Conservation (phyloP, 805 yeast genomes). For the Myxozyma kluyveri region DNA sequence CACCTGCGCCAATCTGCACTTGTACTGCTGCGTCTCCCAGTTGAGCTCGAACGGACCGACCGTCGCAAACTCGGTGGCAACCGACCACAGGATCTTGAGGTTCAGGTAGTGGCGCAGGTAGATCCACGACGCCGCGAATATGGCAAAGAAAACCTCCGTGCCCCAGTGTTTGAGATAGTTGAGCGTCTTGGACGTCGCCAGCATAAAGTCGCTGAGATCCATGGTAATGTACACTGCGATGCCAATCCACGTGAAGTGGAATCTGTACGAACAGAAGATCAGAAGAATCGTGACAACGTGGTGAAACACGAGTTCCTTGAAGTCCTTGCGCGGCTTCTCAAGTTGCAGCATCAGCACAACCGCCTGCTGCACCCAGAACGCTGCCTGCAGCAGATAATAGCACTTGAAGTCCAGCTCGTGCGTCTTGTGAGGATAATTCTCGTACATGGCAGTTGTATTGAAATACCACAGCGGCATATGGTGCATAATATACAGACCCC, state of each 20-base stretch:
- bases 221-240: slow-evolving; percentile 84
- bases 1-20: slow-evolving; percentile 92
- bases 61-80: slow-evolving; percentile 74
- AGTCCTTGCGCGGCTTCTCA: slow-evolving; percentile 95
- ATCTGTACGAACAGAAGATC: slow-evolving; percentile 82
- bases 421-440: slow-evolving; percentile 75
- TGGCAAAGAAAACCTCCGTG: slow-evolving; percentile 62
- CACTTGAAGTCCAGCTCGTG: slow-evolving; percentile 69
- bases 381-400: slow-evolving; percentile 87
- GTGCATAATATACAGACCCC: slow-evolving; percentile 86
- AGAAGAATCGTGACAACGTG: slow-evolving; percentile 87
- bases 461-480: slow-evolving; percentile 85
- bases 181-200: slow-evolving; percentile 79
- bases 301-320: slow-evolving; percentile 84
- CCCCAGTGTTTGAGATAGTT: slow-evolving; percentile 73
- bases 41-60: slow-evolving; percentile 79
- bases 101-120: slow-evolving; percentile 87
- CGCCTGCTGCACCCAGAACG: slow-evolving; percentile 97
- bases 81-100: slow-evolving; percentile 75
- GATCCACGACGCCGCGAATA: slow-evolving; percentile 73
- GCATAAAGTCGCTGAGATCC: slow-evolving; percentile 91
- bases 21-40: slow-evolving; percentile 90
- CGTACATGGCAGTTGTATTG: slow-evolving; percentile 77
- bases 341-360: slow-evolving; percentile 75
- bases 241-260: slow-evolving; percentile 97